Base-by-base conservation (phyloP, 1,139 yeast species). In the Taphrina communis region DNA sequence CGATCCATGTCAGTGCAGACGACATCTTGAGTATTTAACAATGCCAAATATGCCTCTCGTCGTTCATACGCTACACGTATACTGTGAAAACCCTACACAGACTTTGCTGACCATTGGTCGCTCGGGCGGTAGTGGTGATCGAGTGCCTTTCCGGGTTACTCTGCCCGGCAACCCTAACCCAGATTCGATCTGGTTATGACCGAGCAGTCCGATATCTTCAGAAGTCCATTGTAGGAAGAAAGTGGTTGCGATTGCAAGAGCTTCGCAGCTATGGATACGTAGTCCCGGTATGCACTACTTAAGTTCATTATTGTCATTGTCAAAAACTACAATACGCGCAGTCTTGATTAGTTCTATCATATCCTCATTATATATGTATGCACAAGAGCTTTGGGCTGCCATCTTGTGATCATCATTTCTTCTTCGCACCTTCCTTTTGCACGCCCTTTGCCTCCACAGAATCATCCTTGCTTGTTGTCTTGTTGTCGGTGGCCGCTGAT, bases 1-100 rank as follows among this genome's bases (percentile, higher is more conserved):
- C 61, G 58, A 65, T 57, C 63, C 63, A 57, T 50, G 68, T 51
- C 46, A 60, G n/a, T n/a, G 57, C 56, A 36, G 65, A 60, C 38
- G 65, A 60, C 65, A 60, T 60, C 11, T 51, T 50, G 41, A 35
- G 25, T 35, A 14, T 2, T 2, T 44, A 44, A 44, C 19, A 14
- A 44, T 44, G 6, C 48, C 8, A 44, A 17, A 14, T 2, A 12
- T 44, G 48, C 48, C n/a, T 7, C 19, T 44, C 2, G 48, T 14
- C 12, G 2, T 7, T 12, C 8, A 5, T 44, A 14, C 19, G 8
- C n/a, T 44, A 8, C n/a, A 44, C 48, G 2, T 25, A 25, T 25
- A 25, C 31, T 25, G 31, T 25, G 19, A 14, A 17, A 12, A 44
- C 8, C 48, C 9, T 44, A 12, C 48, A 11, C 48, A 44, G 48